Conservation (phyloP, 306 rosid species). For the Notholithocarpus densiflorus region DNA sequence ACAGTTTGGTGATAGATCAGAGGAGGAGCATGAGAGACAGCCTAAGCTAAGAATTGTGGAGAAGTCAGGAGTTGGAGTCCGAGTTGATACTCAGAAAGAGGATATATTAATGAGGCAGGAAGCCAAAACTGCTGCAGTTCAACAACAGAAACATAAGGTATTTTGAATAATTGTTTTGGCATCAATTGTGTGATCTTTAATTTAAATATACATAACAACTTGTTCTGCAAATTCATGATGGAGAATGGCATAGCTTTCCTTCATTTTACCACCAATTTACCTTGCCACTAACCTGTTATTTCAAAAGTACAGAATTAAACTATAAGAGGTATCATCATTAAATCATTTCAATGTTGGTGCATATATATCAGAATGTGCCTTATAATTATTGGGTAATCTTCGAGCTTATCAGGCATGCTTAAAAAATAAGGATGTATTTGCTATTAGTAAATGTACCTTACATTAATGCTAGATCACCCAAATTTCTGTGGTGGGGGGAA, state of each 20-base stretch:
- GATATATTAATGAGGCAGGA: constrained; percentile 25
- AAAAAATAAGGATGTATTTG: neutral
- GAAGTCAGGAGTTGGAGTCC: constrained; percentile 34
- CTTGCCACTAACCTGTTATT: neutral
- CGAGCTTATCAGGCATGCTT: neutral
- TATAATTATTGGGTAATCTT: neutral
- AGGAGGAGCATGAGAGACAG: constrained; percentile 16
- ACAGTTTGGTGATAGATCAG: constrained; percentile 34
- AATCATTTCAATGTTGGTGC: neutral
- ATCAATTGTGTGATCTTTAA: constrained; percentile 1
- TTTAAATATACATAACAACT: neutral
- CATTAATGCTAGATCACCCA: neutral
- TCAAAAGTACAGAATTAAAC: neutral
- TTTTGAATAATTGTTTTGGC: neutral
- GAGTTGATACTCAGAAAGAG: constrained; percentile 28
- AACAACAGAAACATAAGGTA: constrained; percentile 54
- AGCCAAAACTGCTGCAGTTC: constrained; percentile 30
- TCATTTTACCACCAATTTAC: neutral
- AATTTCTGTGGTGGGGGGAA: neutral
- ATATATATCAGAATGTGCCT: neutral
- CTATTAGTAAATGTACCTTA: neutral
- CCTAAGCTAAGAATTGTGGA: constrained; percentile 24
- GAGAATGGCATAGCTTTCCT: neutral
- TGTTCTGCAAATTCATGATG: too few relatives aligned
- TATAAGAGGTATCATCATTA: neutral